A percentile compares a stretch with the other conserved stretches of the same genome.
Conservation (phyloP, 805 yeast genomes). For the Candida berthetii region DNA sequence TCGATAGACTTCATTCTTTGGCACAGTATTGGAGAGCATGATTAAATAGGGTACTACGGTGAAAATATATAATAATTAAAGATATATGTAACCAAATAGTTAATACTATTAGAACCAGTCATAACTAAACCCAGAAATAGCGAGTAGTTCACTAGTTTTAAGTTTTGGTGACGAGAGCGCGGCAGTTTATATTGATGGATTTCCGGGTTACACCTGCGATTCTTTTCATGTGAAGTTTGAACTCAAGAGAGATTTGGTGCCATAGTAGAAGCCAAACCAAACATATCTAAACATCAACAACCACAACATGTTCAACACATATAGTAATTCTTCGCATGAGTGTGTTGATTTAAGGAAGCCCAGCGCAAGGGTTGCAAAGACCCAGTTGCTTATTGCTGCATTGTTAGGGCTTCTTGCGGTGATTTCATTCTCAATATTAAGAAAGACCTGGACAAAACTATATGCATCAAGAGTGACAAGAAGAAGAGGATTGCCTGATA, state of each 20-base stretch:
- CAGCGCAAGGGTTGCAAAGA: constrained; percentile 52
- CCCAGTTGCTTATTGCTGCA: constrained; percentile 69
- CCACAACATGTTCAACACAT: too few relatives aligned
- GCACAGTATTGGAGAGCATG: constrained; percentile 98
- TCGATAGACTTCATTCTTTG: constrained; percentile 88
- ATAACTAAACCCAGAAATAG: too few relatives aligned
- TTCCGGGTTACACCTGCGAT: not conserved
- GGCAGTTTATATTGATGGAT: too few relatives aligned
- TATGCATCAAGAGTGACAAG: constrained; percentile 68
- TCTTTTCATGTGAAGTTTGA: not conserved
- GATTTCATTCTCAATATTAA: constrained; percentile 58
- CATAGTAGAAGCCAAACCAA: not conserved
- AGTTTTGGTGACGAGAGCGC: too few relatives aligned
- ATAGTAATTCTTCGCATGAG: not conserved
- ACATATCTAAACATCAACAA: not conserved
- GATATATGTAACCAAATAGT: too few relatives aligned
- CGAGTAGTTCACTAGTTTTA: too few relatives aligned
- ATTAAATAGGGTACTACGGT: too few relatives aligned
- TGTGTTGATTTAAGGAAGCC: constrained; percentile 18
- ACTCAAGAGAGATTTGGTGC: not conserved
- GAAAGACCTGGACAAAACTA: constrained; percentile 72
- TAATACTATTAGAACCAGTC: too few relatives aligned
- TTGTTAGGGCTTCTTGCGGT: constrained; percentile 66
- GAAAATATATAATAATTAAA: too few relatives aligned
- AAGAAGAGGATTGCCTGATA: constrained; percentile 47